These are phyloP conservation scores for Fusarium sp. DNA, from an alignment of 2,329 filamentous ascomycete species.

Conservation along the genomic window DNA sequence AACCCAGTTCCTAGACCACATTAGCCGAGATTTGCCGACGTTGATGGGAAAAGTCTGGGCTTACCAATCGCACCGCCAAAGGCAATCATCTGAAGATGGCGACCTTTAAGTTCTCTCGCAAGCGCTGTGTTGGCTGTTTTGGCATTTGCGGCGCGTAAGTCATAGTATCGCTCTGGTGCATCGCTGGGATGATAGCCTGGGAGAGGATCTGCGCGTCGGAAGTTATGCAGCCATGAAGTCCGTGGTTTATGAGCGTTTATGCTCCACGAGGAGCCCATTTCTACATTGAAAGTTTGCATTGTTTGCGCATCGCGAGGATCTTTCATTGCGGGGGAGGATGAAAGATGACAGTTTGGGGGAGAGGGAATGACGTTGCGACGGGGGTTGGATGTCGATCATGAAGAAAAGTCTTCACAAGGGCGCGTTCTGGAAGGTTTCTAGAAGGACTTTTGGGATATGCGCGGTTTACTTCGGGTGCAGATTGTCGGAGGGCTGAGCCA, in stretches of 20 bases:
- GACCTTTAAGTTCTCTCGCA: conserved; percentile 78
- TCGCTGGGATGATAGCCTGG: conserved; percentile 29
- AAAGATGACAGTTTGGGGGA: neutral
- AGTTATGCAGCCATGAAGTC: conserved; percentile 28
- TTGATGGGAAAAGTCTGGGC: neutral
- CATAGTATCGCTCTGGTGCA: conserved; percentile 58
- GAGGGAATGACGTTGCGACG: neutral
- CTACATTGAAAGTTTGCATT: conserved; percentile 22
- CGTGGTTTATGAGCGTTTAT: conserved; percentile 9
- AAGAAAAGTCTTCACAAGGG: neutral
- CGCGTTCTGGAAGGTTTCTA: conserved; percentile 23
- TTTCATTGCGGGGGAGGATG: conserved; percentile 8
- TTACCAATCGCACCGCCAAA: conserved; percentile 89
- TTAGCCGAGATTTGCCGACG: neutral
- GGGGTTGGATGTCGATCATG: conserved; percentile 12
- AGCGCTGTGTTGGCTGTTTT: conserved; percentile 82
- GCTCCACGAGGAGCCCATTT: conserved; percentile 17
- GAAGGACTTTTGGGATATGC: conserved; percentile 15
- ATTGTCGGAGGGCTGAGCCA: neutral
- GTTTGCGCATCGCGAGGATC: conserved; percentile 33
- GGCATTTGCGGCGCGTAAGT: conserved; percentile 67
- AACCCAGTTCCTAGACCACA: conserved; percentile 73
- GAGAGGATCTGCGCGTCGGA: conserved; percentile 32
- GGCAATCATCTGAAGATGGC: conserved; percentile 97
- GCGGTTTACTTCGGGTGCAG: neutral